Evolutionary conservation across 139 green algal species (phyloP).

Genomic region (Nannochloris sp.): DNA sequence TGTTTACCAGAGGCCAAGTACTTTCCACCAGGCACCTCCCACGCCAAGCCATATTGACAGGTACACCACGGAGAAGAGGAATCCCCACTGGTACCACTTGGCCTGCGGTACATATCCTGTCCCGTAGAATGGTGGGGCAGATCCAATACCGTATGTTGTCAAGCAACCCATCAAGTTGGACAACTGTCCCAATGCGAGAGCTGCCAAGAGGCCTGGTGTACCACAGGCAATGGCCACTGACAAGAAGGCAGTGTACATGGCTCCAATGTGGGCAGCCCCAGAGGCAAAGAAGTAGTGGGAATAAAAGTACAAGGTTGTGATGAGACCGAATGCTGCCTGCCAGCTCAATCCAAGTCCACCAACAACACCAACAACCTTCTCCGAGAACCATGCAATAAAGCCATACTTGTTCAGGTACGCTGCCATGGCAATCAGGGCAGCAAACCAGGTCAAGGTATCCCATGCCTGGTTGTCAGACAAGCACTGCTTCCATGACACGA

Average conservation of each 20-base stretch:
- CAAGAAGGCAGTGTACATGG: slow-evolving; percentile 99
- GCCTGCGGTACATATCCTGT: slow-evolving; percentile 70
- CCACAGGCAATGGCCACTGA: slow-evolving; percentile 86
- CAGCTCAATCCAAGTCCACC: slow-evolving; percentile 77
- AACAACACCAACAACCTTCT: slow-evolving; percentile 74
- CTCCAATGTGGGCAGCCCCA: slow-evolving; percentile 96
- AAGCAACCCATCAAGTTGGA: slow-evolving; percentile 99
- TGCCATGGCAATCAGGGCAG: slow-evolving; percentile 97
- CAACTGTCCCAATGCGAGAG: slow-evolving; percentile 60
- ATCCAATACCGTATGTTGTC: slow-evolving; percentile 98
- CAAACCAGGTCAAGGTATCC: slow-evolving; percentile 99
- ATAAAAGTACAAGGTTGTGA: slow-evolving; percentile 97
- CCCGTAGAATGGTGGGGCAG: slow-evolving; percentile 87
- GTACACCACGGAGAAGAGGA: slow-evolving; percentile 89
- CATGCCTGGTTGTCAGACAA: slow-evolving; percentile 65
- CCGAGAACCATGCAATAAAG: slow-evolving; percentile 96
- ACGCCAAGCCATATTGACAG: slow-evolving; percentile 86
- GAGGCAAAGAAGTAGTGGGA: slow-evolving; percentile 99
- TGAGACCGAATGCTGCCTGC: slow-evolving; percentile 87
- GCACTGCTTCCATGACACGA: slow-evolving; percentile 75
- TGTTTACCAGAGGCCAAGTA: slow-evolving; percentile 75
- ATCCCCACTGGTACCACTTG: slow-evolving; percentile 89
- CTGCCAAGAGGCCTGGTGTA: slow-evolving; percentile 52
- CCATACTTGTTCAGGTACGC: slow-evolving; percentile 96
- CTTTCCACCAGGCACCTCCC: slow-evolving; percentile 89